Evolutionary conservation across 495 filamentous ascomycete species (phyloP).

Genomic region (Penicillium egyptiacum): DNA sequence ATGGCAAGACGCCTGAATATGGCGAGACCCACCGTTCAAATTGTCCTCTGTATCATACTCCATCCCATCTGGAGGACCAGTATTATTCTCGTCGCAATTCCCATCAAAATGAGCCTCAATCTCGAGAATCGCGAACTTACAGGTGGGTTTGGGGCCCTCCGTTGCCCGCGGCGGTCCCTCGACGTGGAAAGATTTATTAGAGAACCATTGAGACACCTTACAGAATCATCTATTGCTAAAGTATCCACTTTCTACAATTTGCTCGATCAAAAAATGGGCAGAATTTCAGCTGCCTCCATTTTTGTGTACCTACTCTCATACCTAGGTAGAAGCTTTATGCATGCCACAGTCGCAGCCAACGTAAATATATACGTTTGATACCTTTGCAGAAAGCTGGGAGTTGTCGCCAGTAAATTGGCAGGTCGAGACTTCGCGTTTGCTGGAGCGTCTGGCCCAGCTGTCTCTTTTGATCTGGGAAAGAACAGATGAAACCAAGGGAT

Average conservation of each 20-base stretch:
- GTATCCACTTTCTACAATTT: not conserved
- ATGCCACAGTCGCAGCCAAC: too few relatives aligned
- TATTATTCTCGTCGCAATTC: not conserved
- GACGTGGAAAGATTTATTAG: not conserved
- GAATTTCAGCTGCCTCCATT: too few relatives aligned
- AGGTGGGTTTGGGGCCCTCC: constrained; percentile 9
- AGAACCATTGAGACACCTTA: not conserved
- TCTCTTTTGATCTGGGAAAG: too few relatives aligned
- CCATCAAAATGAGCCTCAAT: not conserved
- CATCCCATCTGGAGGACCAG: not conserved
- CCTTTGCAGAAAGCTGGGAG: too few relatives aligned
- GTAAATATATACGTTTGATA: too few relatives aligned
- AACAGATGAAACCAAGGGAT: too few relatives aligned
- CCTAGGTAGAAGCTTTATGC: too few relatives aligned
- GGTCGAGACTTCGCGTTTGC: too few relatives aligned
- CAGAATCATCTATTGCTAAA: not conserved
- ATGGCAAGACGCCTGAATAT: not conserved
- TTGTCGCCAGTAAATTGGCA: too few relatives aligned
- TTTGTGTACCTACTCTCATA: too few relatives aligned
- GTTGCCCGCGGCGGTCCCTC: not conserved
- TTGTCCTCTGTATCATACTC: not conserved
- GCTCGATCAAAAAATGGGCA: not conserved
- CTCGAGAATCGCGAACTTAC: not conserved
- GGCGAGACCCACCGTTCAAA: not conserved
- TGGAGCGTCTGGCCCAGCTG: too few relatives aligned